Evolutionary conservation across 2,329 filamentous ascomycete genomes (phyloP).

Genomic region (Neofusicoccum kwambonambiense): DNA sequence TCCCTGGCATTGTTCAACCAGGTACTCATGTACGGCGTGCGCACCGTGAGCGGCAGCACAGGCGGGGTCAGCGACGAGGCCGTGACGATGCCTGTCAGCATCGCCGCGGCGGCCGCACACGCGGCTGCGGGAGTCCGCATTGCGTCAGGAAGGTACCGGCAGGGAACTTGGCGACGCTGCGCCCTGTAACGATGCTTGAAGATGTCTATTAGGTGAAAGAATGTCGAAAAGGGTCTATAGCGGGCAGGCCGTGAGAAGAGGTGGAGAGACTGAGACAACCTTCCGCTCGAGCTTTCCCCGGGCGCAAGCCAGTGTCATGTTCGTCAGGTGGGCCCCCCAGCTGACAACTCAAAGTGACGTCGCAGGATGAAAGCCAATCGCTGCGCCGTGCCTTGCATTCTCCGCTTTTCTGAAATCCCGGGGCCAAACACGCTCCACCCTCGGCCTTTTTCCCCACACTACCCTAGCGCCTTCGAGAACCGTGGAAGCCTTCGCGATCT

Average conservation of each 20-base stretch:
- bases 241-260: neutral
- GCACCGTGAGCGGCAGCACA: conserved; percentile 51
- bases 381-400: conserved; percentile 30
- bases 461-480: conserved; percentile 10
- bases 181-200: neutral
- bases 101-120: conserved; percentile 26
- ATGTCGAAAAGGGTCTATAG: neutral
- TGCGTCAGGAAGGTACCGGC: conserved; percentile 19
- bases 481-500: neutral
- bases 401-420: conserved; percentile 15
- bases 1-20: conserved; percentile 66
- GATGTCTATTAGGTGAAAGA: neutral
- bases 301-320: conserved; percentile 5
- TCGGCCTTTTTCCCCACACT: conserved; percentile 4
- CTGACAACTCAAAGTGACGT: conserved; percentile 15
- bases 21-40: conserved; percentile 52
- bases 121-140: conserved; percentile 30
- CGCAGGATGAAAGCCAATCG: conserved; percentile 24
- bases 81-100: conserved; percentile 43
- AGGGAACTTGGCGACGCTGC: neutral
- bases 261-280: conserved; percentile 9
- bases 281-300: conserved; percentile 11
- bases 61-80: conserved; percentile 57
- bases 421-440: conserved; percentile 7
- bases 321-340: conserved; percentile 8